Evolutionary conservation across 305 asterid species (phyloP).

Genomic region (Fraxinus floribunda): DNA sequence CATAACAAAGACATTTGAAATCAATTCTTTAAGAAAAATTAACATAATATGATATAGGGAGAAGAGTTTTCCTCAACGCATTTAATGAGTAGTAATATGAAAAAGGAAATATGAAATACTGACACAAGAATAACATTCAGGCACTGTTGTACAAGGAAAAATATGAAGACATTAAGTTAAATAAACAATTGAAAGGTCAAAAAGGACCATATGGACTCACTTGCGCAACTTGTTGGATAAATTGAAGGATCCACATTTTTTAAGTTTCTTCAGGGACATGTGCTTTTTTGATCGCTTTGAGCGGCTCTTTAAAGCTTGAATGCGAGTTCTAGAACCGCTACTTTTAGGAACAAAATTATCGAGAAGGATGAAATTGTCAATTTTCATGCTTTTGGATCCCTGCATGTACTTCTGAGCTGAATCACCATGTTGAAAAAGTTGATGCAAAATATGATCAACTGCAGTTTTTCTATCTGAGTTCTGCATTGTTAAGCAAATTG

Average conservation of each 20-base stretch:
- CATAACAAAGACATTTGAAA: background rate
- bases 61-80: background rate
- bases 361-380: slow-evolving; percentile 73
- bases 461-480: slow-evolving; percentile 40
- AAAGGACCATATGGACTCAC: slow-evolving; percentile 43
- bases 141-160: background rate
- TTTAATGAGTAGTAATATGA: background rate
- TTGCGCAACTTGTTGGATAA: slow-evolving; percentile 60
- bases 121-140: slow-evolving; percentile 1
- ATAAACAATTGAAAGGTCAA: background rate
- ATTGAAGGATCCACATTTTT: slow-evolving; percentile 55
- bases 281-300: slow-evolving; percentile 76
- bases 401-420: slow-evolving; percentile 77
- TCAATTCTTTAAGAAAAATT: background rate
- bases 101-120: background rate
- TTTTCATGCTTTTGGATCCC: slow-evolving; percentile 70
- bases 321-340: slow-evolving; percentile 33
- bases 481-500: slow-evolving; percentile 33
- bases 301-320: slow-evolving; percentile 36
- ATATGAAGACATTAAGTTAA: background rate
- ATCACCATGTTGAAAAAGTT: slow-evolving; percentile 85
- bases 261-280: slow-evolving; percentile 72
- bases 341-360: slow-evolving; percentile 67
- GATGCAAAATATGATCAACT: slow-evolving; percentile 62
- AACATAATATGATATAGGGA: background rate